Conservation (phyloP, 306 rosid genomes). For the Sindora glabra region DNA sequence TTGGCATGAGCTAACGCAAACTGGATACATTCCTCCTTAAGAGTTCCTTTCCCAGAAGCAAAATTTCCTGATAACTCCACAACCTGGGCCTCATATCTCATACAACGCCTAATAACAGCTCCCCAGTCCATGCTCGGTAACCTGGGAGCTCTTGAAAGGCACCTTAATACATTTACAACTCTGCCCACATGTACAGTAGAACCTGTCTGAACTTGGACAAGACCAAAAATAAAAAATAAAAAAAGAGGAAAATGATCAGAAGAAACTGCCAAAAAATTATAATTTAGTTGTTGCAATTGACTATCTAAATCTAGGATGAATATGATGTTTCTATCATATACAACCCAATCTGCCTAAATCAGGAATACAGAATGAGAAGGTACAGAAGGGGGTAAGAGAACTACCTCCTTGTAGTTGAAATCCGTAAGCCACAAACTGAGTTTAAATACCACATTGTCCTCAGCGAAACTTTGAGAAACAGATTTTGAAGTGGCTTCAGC, state of each 20-base stretch:
- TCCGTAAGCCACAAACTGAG: slow-evolving; percentile 66
- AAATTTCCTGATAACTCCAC: slow-evolving; percentile 25
- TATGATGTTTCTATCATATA: slow-evolving; percentile 15
- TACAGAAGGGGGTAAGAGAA: slow-evolving; percentile 18
- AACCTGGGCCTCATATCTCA: slow-evolving; percentile 68
- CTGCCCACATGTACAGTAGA: slow-evolving; percentile 23
- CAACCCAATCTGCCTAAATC: slow-evolving; percentile 28
- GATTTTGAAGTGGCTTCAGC: slow-evolving; percentile 37
- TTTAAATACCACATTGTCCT: slow-evolving; percentile 58
- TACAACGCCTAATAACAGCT: slow-evolving; percentile 68
- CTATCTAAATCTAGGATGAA: slow-evolving; percentile 6
- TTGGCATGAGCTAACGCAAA: slow-evolving; percentile 82
- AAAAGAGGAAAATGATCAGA: slow-evolving; percentile 16
- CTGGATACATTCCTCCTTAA: slow-evolving; percentile 67
- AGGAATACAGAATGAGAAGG: slow-evolving; percentile 14
- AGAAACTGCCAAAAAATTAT: not conserved
- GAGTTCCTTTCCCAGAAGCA: slow-evolving; percentile 38
- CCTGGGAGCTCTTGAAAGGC: slow-evolving; percentile 90
- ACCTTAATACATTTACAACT: slow-evolving; percentile 50
- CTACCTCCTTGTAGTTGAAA: slow-evolving; percentile 52
- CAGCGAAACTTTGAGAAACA: slow-evolving; percentile 54
- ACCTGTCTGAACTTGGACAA: slow-evolving; percentile 41
- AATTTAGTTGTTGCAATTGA: not conserved
- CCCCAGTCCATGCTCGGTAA: slow-evolving; percentile 92
- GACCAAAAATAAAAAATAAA: slow-evolving; percentile 11